Conservation (phyloP, 1,284 basidiomycete genomes). For the Sanghuangporus sanghuang region DNA sequence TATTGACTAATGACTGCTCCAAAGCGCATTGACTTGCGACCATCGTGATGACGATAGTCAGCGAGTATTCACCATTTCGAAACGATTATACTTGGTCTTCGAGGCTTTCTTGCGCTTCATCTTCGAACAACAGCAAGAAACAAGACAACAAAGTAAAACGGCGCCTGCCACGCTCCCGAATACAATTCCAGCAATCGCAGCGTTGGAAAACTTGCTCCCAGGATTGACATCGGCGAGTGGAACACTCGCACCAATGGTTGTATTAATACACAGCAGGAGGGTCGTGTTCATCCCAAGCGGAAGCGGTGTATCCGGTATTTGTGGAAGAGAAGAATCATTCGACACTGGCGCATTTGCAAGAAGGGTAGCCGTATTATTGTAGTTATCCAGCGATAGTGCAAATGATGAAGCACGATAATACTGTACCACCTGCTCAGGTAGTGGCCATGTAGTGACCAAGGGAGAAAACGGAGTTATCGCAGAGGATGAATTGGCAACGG, state of each 20-base stretch:
- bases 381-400: slow-evolving; percentile 22
- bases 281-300: slow-evolving; percentile 17
- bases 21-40: too few species aligned
- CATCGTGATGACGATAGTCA: too few species aligned
- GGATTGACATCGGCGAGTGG: slow-evolving; percentile 18
- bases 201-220: not conserved
- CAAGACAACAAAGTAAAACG: not conserved
- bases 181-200: not conserved
- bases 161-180: not conserved
- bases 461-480: slow-evolving; percentile 9
- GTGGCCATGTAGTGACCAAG: slow-evolving; percentile 9
- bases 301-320: slow-evolving; percentile 18
- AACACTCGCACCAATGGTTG: slow-evolving; percentile 18
- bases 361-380: slow-evolving; percentile 24
- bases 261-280: slow-evolving; percentile 21
- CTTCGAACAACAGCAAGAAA: not conserved
- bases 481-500: slow-evolving; percentile 18
- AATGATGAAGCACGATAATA: slow-evolving; percentile 27
- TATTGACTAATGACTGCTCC: too few species aligned
- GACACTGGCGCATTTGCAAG: slow-evolving; percentile 15
- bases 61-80: too few species aligned
- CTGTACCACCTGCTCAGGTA: slow-evolving; percentile 25
- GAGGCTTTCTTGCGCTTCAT: not conserved
- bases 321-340: slow-evolving; percentile 11
- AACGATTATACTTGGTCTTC: too few species aligned